Conservation (phyloP, 495 filamentous ascomycete genomes). For the Choiromyces venosus region DNA sequence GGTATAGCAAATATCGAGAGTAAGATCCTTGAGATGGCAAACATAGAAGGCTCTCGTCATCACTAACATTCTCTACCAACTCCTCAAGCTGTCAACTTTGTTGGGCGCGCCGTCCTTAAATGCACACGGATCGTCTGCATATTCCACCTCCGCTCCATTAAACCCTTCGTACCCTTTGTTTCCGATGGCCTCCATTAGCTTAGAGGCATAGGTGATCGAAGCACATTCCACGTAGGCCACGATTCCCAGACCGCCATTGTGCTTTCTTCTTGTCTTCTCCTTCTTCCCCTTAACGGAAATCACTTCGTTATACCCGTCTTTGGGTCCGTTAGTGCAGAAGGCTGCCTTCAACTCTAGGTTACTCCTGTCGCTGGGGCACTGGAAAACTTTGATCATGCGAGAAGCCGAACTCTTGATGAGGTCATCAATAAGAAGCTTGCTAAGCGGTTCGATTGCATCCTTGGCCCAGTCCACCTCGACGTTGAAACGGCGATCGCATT, state of each 20-base stretch:
- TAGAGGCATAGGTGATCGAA: constrained; percentile 7
- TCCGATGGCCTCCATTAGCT: constrained; percentile 5
- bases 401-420: constrained; percentile 14
- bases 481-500: constrained; percentile 20
- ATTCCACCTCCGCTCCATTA: constrained; percentile 13
- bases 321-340: constrained; percentile 3
- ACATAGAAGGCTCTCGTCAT: not conserved
- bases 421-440: not conserved
- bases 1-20: not conserved
- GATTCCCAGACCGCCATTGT: constrained; percentile 2
- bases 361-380: constrained; percentile 8
- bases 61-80: constrained; percentile 1
- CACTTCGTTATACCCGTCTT: constrained; percentile 1
- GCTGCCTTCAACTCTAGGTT: constrained; percentile 11
- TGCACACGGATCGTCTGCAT: constrained; percentile 14
- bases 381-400: constrained; percentile 19
- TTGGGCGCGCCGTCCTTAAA: constrained; percentile 2
- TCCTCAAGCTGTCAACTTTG: constrained; percentile 12
- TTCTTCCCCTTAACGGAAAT: not conserved
- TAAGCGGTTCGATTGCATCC: constrained; percentile 9
- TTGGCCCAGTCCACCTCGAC: constrained; percentile 16
- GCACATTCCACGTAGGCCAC: constrained; percentile 9
- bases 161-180: not conserved
- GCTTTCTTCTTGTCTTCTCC: constrained; percentile 18
- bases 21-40: not conserved